Percentiles rank a stretch among this genome's conserved stretches.
These are phyloP conservation scores for Ophioceras dolichostomum DNA, from an alignment of 2,329 filamentous ascomycete genomes.

Conservation along the genomic window DNA sequence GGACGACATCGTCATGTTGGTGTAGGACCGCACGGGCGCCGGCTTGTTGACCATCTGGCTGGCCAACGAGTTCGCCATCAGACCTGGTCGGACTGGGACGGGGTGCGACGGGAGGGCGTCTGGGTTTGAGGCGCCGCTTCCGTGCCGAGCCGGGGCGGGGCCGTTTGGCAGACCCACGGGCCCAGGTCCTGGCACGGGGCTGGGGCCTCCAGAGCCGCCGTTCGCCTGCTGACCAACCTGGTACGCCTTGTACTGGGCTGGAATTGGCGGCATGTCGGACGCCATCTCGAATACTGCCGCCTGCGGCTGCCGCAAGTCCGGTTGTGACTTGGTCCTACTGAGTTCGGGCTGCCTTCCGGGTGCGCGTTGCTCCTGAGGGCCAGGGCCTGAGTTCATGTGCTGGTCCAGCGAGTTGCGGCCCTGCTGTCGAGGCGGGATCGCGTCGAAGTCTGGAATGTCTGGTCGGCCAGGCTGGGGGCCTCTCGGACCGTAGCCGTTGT, in stretches of 20 bases:
- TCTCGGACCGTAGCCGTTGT: constrained; percentile 16
- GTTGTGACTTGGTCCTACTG: constrained; percentile 53
- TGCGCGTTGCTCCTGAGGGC: constrained; percentile 18
- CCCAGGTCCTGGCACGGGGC: constrained; percentile 6
- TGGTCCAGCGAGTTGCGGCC: constrained; percentile 34
- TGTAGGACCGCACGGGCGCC: constrained; percentile 48
- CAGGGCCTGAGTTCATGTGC: constrained; percentile 24
- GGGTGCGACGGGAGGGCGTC: neutral
- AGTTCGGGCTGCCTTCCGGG: constrained; percentile 40
- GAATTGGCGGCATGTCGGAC: constrained; percentile 44
- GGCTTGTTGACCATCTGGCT: constrained; percentile 48
- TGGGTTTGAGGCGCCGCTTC: constrained; percentile 12
- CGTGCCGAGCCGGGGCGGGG: constrained; percentile 14
- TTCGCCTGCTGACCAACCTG: constrained; percentile 12
- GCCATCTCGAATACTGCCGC: constrained; percentile 66
- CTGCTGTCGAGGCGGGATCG: constrained; percentile 17
- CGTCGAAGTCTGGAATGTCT: constrained; percentile 32
- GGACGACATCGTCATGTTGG: constrained; percentile 35
- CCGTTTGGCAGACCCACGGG: constrained; percentile 12
- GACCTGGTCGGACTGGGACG: too few species aligned
- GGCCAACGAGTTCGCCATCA: constrained; percentile 21
- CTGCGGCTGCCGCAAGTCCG: constrained; percentile 50
- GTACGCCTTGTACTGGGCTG: constrained; percentile 16
- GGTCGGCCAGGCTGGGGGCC: constrained; percentile 13
- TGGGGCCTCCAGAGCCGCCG: constrained; percentile 6